Percentiles rank a stretch among this genome's conserved stretches.
Evolutionary conservation across 352 stramenopile species (phyloP).

Genomic region (Pythium chondricola): DNA sequence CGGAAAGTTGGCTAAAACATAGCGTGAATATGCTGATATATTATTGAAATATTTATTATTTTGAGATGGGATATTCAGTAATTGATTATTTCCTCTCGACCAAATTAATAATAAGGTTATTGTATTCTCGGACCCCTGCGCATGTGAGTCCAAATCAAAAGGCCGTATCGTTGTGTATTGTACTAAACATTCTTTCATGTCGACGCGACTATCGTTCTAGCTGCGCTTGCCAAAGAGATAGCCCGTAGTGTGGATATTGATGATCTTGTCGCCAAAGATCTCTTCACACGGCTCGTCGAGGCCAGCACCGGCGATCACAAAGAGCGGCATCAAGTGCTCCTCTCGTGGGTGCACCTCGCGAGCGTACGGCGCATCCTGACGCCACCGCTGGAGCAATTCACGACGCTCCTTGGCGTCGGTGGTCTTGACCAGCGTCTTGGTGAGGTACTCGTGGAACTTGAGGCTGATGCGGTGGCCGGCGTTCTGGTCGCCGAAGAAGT

Average conservation of each 20-base stretch:
- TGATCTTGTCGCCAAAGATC: conserved; percentile 9
- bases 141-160: no score
- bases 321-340: conserved; percentile 53
- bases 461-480: conserved; percentile 2
- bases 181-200: no score
- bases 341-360: conserved; percentile 29
- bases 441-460: conserved; percentile 12
- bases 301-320: conserved; percentile 39
- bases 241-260: conserved; percentile 9
- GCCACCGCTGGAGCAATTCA: conserved; percentile 23
- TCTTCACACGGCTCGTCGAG: conserved; percentile 27
- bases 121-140: no score
- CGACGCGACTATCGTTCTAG: no score
- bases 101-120: no score
- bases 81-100: no score
- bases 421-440: not conserved
- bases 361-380: conserved; percentile 23
- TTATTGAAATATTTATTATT: no score
- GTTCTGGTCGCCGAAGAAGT: conserved; percentile 2
- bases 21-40: no score
- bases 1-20: no score
- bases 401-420: conserved; percentile 5
- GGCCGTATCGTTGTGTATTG: no score
- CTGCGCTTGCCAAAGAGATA: conserved; percentile 14
- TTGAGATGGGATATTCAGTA: no score